Evolutionary conservation across 108 stramenopile species (phyloP).

Genomic region (Phaeodactylum tricornutum): DNA sequence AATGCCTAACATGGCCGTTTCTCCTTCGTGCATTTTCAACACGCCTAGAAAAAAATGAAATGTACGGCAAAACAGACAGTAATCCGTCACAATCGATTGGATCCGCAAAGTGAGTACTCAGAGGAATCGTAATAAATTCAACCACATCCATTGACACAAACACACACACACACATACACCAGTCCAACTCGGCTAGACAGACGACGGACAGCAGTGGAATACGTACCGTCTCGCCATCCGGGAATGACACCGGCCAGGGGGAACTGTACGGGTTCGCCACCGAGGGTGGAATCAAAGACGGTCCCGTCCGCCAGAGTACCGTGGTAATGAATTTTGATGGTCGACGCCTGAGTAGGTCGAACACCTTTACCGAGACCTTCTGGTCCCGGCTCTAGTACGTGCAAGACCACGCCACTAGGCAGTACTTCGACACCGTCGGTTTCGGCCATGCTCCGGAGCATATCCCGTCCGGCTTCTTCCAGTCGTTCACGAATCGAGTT

Average conservation of each 20-base stretch:
- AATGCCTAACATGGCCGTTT: slow-evolving; percentile 81
- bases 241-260: slow-evolving; percentile 63
- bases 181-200: too few species aligned
- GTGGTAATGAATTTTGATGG: slow-evolving; percentile 73
- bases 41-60: too few species aligned
- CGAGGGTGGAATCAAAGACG: slow-evolving; percentile 70
- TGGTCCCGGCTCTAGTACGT: slow-evolving; percentile 59
- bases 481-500: slow-evolving; percentile 52
- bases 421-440: slow-evolving; percentile 49
- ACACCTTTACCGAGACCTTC: slow-evolving; percentile 57
- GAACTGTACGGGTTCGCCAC: slow-evolving; percentile 61
- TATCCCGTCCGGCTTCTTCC: slow-evolving; percentile 54
- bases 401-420: slow-evolving; percentile 54
- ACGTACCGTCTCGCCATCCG: slow-evolving; percentile 64
- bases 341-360: slow-evolving; percentile 52
- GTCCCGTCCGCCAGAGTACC: slow-evolving; percentile 81
- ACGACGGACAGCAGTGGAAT: too few species aligned
- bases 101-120: too few species aligned
- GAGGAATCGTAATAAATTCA: too few species aligned
- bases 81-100: too few species aligned
- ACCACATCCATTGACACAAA: too few species aligned
- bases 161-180: too few species aligned
- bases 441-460: slow-evolving; percentile 61
- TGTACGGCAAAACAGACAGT: too few species aligned
- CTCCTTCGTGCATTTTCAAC: slow-evolving; percentile 72